A percentile compares a stretch with the other conserved stretches of the same genome.
These are phyloP conservation scores for Musa balbisiana DNA, from an alignment of 202 grass and related monocot genomes.

Conservation along the genomic window DNA sequence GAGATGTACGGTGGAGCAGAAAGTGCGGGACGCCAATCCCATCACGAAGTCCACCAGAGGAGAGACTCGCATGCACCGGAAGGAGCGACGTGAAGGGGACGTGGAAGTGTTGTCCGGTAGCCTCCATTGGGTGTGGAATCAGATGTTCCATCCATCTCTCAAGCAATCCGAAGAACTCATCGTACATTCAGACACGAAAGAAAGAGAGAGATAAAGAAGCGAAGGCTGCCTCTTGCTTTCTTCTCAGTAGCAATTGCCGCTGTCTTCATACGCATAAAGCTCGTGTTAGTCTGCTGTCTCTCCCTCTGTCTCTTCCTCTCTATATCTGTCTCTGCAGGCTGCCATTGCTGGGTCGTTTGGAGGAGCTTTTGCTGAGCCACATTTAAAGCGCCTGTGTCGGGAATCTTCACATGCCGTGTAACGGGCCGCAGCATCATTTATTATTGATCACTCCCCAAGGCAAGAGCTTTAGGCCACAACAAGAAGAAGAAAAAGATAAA, in stretches of 20 bases:
- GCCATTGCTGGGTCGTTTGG: background rate
- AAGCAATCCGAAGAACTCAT: background rate
- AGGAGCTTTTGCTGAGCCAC: background rate
- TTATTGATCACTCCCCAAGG: background rate
- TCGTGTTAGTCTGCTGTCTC: background rate
- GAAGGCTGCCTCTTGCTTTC: background rate
- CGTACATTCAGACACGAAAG: background rate
- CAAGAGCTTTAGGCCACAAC: background rate
- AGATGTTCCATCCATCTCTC: background rate
- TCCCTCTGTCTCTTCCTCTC: background rate
- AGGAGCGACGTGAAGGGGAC: background rate
- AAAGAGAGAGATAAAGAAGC: background rate
- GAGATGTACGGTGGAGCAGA: conserved; percentile 26
- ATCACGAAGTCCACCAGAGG: background rate
- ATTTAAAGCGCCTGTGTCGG: conserved; percentile 1
- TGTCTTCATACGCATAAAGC: background rate
- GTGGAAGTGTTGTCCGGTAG: background rate
- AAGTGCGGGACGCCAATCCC: conserved; percentile 42
- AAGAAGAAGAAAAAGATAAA: background rate
- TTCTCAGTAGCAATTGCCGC: background rate
- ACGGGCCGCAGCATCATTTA: background rate
- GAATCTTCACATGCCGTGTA: conserved; percentile 1
- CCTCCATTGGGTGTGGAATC: background rate
- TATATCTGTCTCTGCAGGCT: background rate
- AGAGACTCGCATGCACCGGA: background rate